phyloP scores from a whole-genome alignment of 257 asterid genomes.

The Scutellaria baicalensis region DNA sequence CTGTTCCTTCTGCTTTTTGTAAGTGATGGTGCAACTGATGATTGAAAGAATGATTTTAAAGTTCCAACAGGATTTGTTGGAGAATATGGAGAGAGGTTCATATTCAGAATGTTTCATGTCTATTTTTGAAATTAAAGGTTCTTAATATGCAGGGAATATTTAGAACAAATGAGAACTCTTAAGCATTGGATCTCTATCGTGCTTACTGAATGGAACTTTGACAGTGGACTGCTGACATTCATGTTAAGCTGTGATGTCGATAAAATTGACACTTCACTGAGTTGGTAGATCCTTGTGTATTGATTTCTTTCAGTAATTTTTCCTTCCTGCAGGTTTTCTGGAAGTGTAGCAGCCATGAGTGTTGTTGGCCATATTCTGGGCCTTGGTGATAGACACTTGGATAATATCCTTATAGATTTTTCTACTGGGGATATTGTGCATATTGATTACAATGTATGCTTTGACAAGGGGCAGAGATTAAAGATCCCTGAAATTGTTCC shows the following conservation, averaged over 20 bases:
- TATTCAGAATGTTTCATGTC: background rate
- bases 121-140: too few relatives aligned
- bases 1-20: background rate
- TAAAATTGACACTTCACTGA: background rate
- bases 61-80: background rate
- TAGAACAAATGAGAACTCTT: slow-evolving; percentile 4
- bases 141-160: background rate
- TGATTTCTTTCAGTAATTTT: background rate
- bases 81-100: background rate
- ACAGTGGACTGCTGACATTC: slow-evolving; percentile 5
- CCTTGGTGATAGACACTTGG: slow-evolving; percentile 98
- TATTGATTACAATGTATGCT: slow-evolving; percentile 97
- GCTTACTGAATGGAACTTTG: slow-evolving; percentile 4
- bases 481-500: slow-evolving; percentile 99
- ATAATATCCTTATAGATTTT: slow-evolving; percentile 91
- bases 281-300: background rate
- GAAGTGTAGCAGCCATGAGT: slow-evolving; percentile 96
- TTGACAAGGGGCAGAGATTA: slow-evolving; percentile 94
- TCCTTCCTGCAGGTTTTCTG: slow-evolving; percentile 71
- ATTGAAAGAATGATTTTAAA: background rate
- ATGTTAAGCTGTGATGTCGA: slow-evolving; percentile 15
- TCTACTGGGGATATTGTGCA: slow-evolving; percentile 90
- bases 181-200: slow-evolving; percentile 5
- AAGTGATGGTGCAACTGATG: background rate
- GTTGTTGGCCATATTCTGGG: slow-evolving; percentile 92